Base-by-base conservation (phyloP, 2,329 filamentous ascomycete species). In the Aspergillus eucalypticola region DNA sequence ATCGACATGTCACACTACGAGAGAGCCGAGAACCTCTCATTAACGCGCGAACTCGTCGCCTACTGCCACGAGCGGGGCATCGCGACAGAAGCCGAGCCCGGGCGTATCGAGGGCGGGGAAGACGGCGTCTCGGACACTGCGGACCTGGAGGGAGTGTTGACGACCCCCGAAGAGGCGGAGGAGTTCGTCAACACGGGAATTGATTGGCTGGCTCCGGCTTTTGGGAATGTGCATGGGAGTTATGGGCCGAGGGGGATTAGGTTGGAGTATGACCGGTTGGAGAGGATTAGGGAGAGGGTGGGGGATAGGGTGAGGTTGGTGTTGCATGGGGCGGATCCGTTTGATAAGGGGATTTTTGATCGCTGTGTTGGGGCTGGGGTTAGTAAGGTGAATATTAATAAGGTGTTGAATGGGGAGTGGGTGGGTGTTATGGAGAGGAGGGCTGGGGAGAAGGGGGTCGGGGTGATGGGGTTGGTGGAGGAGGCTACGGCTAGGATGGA, bases 1-100 rank as follows among this genome's bases (percentile, higher is more conserved):
- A 85, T 91, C 0, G 89, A 91, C 74, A 91, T 91, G 88, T 86
- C 82, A 60, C 88, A 91, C 71, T 86, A 89, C 69, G 87, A 89
- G 66, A 87, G 86, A 66, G 86, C 83, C 56, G 88, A 90, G 76
- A 91, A 91, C 69, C 78, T 92, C 39, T 78, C 81, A 2, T 81
- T 84, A 69, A 91, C 88, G 19, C 79, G 79, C 54, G 85, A 89
- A 65, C 76, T 90, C 54, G 86, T 86, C 6, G 76, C 75, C 21
- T 86, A 88, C 70, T 89, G 88, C 70, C 84, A 89, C 70, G 85
- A 78, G 65, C 80, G 84, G 44, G 86, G 87, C 3, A 90, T 90
- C 63, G 83, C 86, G 4, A 88, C 87, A 1, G 88, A 91, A 71
- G 88, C 88, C 0, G 88, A 91, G 69, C 88, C 88, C 0, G 88